Evolutionary conservation across 1,284 basidiomycete genomes (phyloP), one percentile per base, ranked within the genome.

Genomic region (Rhodotorula sp.): DNA sequence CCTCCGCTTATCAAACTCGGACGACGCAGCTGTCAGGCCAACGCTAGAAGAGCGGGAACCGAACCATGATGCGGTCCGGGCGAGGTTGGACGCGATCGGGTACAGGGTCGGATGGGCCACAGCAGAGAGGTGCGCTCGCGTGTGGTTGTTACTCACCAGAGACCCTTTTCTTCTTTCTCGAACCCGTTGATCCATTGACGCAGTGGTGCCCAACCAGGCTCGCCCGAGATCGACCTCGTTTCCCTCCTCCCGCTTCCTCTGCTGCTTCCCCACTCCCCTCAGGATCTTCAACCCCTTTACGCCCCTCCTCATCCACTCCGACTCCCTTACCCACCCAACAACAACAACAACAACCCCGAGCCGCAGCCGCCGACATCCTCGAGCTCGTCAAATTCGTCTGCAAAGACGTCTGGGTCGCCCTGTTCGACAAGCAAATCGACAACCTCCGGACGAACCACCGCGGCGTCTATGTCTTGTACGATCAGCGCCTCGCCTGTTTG

Each of bases 381-480:
- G 79, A 79, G 43, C 57, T 71, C 47, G 70, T 79, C 73, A 79
- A 79, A 58, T 79, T 79, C 64, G 43, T 79, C n/a, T 79, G 78
- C 77, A 78, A 78, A 64, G 78, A 79, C 64, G 58, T 79, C 20
- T 79, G 79, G 79, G 70, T 64, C 23, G 51, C 71, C 6, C 48
- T 77, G 20, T 79, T 73, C 64, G 79, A 77, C 67, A 79, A 79
- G 62, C 77, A 79, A 62, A 71, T 79, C 67, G 78, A 79, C 71
- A 79, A 79, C 71, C 72, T 79, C 7, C 76, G 79, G 4, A 79
- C 79, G 39, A 79, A 79, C 51, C 79, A 79, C 39, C 61, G 77
- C 39, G 79, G 79, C 39, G 77, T 78, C 23, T 79, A 73, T 58
- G 79, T 79, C 16, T 59, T 79, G 52, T 66, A 75, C 58, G 78